These are phyloP conservation scores for Trichoderma simmonsii DNA, from an alignment of 2,329 filamentous ascomycete genomes.

Conservation along the genomic window DNA sequence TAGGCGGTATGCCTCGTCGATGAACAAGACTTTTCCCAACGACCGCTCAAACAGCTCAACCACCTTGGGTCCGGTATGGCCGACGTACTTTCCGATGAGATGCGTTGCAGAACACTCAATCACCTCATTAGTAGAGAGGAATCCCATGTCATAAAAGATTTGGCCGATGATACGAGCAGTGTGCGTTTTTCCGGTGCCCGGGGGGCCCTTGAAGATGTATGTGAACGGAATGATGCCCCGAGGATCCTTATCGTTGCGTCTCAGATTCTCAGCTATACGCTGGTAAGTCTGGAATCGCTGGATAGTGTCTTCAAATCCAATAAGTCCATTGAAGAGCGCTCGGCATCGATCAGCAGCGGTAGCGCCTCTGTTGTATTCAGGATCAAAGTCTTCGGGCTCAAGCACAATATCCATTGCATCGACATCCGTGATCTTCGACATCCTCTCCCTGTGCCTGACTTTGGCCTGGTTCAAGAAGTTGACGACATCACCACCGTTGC, in stretches of 20 bases:
- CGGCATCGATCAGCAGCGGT: neutral
- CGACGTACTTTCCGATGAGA: neutral
- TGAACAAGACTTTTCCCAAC: neutral
- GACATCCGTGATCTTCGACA: neutral
- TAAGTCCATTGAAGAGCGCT: neutral
- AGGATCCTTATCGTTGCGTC: neutral
- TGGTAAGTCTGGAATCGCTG: neutral
- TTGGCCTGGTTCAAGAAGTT: neutral
- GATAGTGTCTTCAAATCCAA: neutral
- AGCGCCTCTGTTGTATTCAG: neutral
- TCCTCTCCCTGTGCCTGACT: neutral
- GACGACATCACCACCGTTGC: neutral
- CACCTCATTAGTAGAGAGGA: neutral
- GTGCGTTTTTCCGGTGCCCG: neutral
- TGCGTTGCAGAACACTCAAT: neutral
- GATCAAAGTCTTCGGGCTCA: slow-evolving; percentile 1
- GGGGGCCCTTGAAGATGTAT: neutral
- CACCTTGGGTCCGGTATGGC: neutral
- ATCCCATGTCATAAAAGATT: neutral
- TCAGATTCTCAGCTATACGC: neutral
- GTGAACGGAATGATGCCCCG: neutral
- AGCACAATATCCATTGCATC: neutral
- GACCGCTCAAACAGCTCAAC: neutral
- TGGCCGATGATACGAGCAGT: neutral
- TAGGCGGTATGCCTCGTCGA: neutral